These are phyloP conservation scores for Isatis lusitanica DNA, from an alignment of 441 rosid species.

Conservation along the genomic window DNA sequence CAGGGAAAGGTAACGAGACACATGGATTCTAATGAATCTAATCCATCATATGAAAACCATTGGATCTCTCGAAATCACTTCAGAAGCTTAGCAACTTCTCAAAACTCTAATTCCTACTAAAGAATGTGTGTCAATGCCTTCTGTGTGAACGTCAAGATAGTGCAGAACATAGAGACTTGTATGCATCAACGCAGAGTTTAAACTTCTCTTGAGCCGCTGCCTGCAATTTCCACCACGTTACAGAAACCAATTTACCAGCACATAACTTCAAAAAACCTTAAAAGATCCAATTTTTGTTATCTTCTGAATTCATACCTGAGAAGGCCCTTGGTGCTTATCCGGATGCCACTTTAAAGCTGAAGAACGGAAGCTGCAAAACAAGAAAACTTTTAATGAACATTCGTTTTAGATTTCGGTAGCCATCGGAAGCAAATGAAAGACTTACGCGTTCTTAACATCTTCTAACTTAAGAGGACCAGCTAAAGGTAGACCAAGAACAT, in stretches of 20 bases:
- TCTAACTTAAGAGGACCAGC: conserved; percentile 30
- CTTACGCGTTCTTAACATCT: conserved; percentile 40
- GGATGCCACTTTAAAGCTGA: conserved; percentile 95
- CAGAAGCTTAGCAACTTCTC: neutral
- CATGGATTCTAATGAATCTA: neutral
- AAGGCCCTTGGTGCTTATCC: conserved; percentile 74
- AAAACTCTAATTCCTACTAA: conserved; percentile 8
- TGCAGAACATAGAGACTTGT: conserved; percentile 35
- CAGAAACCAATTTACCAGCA: neutral
- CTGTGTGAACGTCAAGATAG: conserved; percentile 12
- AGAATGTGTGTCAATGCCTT: neutral
- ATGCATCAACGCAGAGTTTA: conserved; percentile 39
- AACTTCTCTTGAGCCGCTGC: conserved; percentile 38
- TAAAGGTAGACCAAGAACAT: conserved; percentile 28
- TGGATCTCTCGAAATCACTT: neutral
- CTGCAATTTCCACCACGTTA: conserved; percentile 22
- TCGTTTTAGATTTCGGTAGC: neutral
- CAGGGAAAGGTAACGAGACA: neutral
- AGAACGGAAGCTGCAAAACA: conserved; percentile 52
- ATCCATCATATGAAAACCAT: neutral
- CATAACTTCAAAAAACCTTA: neutral
- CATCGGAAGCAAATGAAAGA: neutral
- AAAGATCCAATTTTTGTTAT: neutral
- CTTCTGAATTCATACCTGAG: too few species aligned
- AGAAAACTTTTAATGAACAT: neutral